Base-by-base conservation (phyloP, 129 eudicot species). In the Sambucus nigra region DNA sequence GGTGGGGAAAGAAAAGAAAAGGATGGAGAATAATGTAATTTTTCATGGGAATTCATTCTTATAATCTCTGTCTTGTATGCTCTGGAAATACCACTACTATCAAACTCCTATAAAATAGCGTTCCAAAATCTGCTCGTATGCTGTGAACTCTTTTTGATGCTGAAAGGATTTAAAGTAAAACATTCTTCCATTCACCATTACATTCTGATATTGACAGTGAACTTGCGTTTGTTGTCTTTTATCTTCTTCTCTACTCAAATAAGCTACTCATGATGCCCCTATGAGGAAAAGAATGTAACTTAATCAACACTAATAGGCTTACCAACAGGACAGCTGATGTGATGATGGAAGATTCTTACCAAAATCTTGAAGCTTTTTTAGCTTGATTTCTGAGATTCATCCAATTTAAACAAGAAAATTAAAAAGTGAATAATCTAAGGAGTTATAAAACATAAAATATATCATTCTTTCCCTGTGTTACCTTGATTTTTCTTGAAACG, bases 401-500 rank as follows among this genome's bases (percentile, higher is more conserved):
- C 15, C 16, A 42, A 28, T 32, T 24, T 41, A 32, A 31, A 59
- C 53, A 23, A 51, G 32, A 19, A 17, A 7, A 22, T 21, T 4
- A n/a, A 32, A 25, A 56, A 0, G 3, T 1, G 10, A 15, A 63
- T 35, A 16, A n/a, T 15, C 29, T 12, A 5, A 18, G 32, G 33
- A 10, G 16, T 26, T 58, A 4, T 42, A 10, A 29, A 12, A 16
- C 32, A 23, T 38, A 29, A n/a, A 57, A 63, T 39, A 38, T 16
- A 23, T n/a, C 13, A 4, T 35, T 8, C 12, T 12, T 35, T 29
- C 47, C 13, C 5, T 1, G 20, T 20, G 19, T 72, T 78, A 91
- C 98, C 95, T 85, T 39, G 79, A 54, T 73, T 73, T 77, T 56
- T 94, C 95, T 59, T 81, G 82, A 59, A 85, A 87, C 22, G 94